Conservation (phyloP, 768 basidiomycete species). For the Kwoniella sp. region DNA sequence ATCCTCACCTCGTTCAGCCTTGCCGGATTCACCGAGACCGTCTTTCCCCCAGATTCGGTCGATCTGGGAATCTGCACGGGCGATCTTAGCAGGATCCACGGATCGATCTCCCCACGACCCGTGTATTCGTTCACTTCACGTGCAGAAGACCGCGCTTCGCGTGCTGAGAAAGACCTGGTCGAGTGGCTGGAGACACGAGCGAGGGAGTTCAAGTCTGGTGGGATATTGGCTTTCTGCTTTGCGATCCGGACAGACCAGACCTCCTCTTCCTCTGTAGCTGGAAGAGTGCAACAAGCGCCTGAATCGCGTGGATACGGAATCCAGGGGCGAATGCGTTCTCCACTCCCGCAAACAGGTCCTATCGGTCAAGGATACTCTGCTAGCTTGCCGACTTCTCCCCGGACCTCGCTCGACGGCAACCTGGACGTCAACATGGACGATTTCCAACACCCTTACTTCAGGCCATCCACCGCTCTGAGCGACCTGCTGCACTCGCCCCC, state of each 20-base stretch:
- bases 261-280: no score
- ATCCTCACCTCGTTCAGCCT: conserved; percentile 23
- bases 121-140: conserved; percentile 1
- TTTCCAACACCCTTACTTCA: conserved; percentile 2
- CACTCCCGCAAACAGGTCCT: no score
- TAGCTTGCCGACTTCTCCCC: conserved; percentile 9
- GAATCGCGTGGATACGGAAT: conserved; percentile 1
- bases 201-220: conserved; percentile 22
- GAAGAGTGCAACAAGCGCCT: conserved; percentile 1
- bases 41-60: conserved; percentile 14
- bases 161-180: conserved; percentile 21
- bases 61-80: conserved; percentile 21
- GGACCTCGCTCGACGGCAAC: neutral
- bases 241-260: conserved; percentile 16
- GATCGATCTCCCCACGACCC: neutral
- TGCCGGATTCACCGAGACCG: conserved; percentile 16
- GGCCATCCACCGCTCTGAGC: neutral
- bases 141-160: conserved; percentile 14
- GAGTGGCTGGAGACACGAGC: conserved; percentile 21
- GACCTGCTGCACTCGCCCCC: conserved; percentile 12
- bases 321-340: no score
- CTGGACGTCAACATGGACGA: conserved; percentile 6
- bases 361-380: conserved; percentile 7
- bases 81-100: conserved; percentile 19
- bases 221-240: conserved; percentile 17